Base-by-base conservation (phyloP, 805 yeast species). In the Brettanomyces sp. region DNA sequence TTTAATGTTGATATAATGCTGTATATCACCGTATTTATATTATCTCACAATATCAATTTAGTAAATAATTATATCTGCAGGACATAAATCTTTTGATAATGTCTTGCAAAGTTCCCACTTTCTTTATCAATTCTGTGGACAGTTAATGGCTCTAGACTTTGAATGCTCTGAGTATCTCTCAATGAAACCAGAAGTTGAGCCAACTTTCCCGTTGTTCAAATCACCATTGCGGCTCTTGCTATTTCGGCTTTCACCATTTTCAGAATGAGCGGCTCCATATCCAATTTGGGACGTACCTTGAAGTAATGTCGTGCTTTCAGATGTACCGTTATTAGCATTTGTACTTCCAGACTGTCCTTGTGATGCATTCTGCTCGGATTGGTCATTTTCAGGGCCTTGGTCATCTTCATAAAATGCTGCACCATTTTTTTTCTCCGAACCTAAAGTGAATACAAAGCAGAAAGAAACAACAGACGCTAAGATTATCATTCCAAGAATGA, bases 401-500 rank as follows among this genome's bases (percentile, higher is more conserved):
- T 28, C 32, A 28, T 28, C 32, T 6, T 28, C 11, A 28, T 28
- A 28, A 28, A 28, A 28, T 7, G 32, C 2, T 9, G 32, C 11
- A 28, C 32, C 32, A 6, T 6, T 9, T 9, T 28, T 28, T 28
- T 28, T 28, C 32, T 28, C 32, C 32, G 32, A 28, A n/a, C 66
- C 66, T 28, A 66, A 52, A 45, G 70, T 47, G 7, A 58, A 53
- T 18, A 66, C 49, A 57, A 70, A 58, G 48, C 68, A 63, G 47
- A 70, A 68, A 3, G 67, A 62, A 7, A 65, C 49, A 1, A 65
- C 48, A 1, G 58, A 13, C 2, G 67, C 50, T 30, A 70, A 57
- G 3, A 69, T 53, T 3, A 81, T 52, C 30, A 80, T 68, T 0
- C 91, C 91, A 7, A 82, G 55, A 2, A 83, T 62, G 4, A 82